Evolutionary conservation across 208 protist genomes (phyloP), one percentile per base, ranked within the genome.

Genomic region (Strigomonas galati): DNA sequence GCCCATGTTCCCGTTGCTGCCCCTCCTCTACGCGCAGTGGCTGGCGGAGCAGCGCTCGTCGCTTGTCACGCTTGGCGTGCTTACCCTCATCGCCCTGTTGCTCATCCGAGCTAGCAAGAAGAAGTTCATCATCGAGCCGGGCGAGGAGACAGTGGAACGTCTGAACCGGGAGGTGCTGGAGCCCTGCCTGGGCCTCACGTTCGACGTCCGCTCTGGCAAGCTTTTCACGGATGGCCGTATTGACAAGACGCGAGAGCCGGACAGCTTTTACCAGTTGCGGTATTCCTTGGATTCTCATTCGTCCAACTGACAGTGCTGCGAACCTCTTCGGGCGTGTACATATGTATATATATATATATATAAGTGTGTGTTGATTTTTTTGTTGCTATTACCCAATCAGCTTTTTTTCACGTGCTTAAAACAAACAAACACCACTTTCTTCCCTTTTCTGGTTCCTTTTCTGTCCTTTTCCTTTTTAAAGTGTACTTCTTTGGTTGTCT

Each of bases 121-220:
- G 59, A 62, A 75, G 40, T 93, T 87, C 72, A 71, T 79, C 51
- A 89, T 95, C 58, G 89, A 95, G 64, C 84, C 84, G 27, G 86
- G 89, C 1, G 80, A 91, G 35, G 75, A 87, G 53, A 80, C 81
- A 23, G 79, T 93, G 59, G 82, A 86, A 27, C 76, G 86, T 0
- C 75, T 95, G 7, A 95, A 91, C 71, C 63, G 71, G 7, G 77
- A 82, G 35, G 69, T 95, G 51, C 67, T 95, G 31, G 84, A 89
- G 71, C 90, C 90, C 44, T 95, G 82, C 64, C 70, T 92, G 21
- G 90, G 90, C 28, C 69, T 92, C 52, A 79, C 78, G 43, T 95
- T 93, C 67, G 81, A 86, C 49, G 74, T 73, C 28, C 70, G 70
- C 24, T 84, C 76, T 12, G 89, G 89, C 10, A 91, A 87, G 72